A percentile compares a stretch with the other conserved stretches of the same genome.
These are phyloP conservation scores for Larix sibirica DNA, from an alignment of 83 land plant genomes.

Conservation along the genomic window DNA sequence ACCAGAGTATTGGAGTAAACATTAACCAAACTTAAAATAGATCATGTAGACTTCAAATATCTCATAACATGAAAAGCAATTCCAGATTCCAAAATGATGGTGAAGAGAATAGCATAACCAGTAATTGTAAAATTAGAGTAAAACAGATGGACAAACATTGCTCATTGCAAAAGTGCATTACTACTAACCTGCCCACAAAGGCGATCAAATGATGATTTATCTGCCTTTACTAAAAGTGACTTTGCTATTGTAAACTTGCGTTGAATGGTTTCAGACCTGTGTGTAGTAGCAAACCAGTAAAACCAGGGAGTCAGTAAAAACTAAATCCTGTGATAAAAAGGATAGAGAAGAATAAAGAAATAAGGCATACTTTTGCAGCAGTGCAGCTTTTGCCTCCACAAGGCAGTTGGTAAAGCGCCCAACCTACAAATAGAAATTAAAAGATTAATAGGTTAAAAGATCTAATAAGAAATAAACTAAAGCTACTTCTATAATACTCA, in stretches of 20 bases:
- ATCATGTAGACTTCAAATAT: background rate
- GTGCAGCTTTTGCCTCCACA: slow-evolving; percentile 60
- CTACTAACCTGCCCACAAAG: slow-evolving; percentile 70
- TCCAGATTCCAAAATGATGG: background rate
- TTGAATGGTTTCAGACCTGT: slow-evolving; percentile 77
- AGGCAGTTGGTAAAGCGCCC: slow-evolving; percentile 75
- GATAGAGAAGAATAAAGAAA: background rate
- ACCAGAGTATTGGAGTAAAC: background rate
- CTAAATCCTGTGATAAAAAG: background rate
- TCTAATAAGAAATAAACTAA: too few relatives aligned
- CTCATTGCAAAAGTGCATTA: background rate
- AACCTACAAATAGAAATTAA: slow-evolving; percentile 48
- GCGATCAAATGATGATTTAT: slow-evolving; percentile 82
- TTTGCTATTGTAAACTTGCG: slow-evolving; percentile 76
- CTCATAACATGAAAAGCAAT: background rate
- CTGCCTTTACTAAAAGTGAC: slow-evolving; percentile 74
- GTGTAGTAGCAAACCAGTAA: slow-evolving; percentile 6
- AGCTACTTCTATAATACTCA: too few relatives aligned
- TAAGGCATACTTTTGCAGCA: slow-evolving; percentile 70
- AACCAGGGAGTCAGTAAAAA: background rate
- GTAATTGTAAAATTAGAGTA: background rate
- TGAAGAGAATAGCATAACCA: background rate
- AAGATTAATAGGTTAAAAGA: background rate
- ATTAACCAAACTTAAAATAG: background rate
- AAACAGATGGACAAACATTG: background rate